Conservation (phyloP, 1,284 basidiomycete genomes). For the Pascua guehoae region DNA sequence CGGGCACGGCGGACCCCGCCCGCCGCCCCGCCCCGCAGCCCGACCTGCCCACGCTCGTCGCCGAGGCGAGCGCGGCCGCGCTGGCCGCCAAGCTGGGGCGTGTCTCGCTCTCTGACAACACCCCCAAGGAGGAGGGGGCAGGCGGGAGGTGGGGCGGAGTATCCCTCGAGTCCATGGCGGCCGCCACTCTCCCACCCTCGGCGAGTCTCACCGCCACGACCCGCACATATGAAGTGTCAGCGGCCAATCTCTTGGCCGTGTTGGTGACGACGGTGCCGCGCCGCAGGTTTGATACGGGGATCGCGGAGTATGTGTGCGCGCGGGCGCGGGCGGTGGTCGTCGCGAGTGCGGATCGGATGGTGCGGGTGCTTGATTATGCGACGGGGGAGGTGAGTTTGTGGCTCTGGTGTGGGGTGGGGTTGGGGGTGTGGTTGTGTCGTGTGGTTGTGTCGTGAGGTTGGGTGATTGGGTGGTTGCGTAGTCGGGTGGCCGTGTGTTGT, state of each 20-base stretch:
- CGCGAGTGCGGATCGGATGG: slow-evolving; percentile 76
- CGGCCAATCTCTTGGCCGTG: slow-evolving; percentile 41
- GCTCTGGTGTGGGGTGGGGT: not conserved
- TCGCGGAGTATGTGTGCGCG: slow-evolving; percentile 34
- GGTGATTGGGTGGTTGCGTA: too few relatives aligned
- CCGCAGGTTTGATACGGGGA: slow-evolving; percentile 38
- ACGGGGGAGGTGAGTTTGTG: slow-evolving; percentile 61
- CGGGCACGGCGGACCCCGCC: slow-evolving; percentile 26
- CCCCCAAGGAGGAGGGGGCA: slow-evolving; percentile 9
- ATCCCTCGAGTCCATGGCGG: slow-evolving; percentile 20
- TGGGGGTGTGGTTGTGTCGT: too few relatives aligned
- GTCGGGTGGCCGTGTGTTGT: too few relatives aligned
- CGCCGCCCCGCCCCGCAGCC: slow-evolving; percentile 26
- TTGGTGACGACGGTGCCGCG: slow-evolving; percentile 25
- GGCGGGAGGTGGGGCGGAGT: slow-evolving; percentile 1
- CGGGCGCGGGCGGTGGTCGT: slow-evolving; percentile 58
- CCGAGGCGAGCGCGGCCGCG: slow-evolving; percentile 26
- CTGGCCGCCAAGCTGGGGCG: slow-evolving; percentile 19
- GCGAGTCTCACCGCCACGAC: slow-evolving; percentile 20
- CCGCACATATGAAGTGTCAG: slow-evolving; percentile 29
- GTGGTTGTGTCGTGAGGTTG: too few relatives aligned
- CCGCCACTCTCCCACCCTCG: slow-evolving; percentile 15
- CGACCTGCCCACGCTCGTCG: slow-evolving; percentile 38
- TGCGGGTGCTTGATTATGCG: slow-evolving; percentile 68
- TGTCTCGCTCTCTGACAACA: slow-evolving; percentile 8